Base-by-base conservation (phyloP, 345 rosid species). In the Capsella bursapastoris region DNA sequence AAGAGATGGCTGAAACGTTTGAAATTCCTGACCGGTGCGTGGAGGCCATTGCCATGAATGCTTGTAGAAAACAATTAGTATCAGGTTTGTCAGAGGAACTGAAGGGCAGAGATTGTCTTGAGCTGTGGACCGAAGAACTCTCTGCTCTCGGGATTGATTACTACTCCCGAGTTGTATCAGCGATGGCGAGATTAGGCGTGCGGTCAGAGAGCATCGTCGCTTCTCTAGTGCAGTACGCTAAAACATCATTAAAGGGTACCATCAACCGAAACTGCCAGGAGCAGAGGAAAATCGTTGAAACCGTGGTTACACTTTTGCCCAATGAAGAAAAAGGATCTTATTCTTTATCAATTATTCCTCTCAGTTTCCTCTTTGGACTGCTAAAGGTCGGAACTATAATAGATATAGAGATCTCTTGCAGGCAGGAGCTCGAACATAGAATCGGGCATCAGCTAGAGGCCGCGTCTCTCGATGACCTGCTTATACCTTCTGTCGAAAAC, bases 121-220 rank as follows among this genome's bases (percentile, higher is more conserved):
- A 85, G 58, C 86, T 93, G 92, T 93, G 97, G 98, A 80, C 85
- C 2, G 90, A 93, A 79, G 93, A 93, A 72, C 84, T 93, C 16
- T 88, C 92, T 6, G 82, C 57, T 15, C 80, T 93, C 29, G 72
- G 86, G 57, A 84, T 89, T 40, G 86, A 84, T 41, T 88, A 79
- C 67, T 93, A 90, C 51, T 66, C 75, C 14, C 81, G 83, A 75
- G 90, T 86, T 52, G 80, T 90, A 15, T 56, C 81, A 25, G 86
- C 86, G 3, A 86, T 90, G 98, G 84, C 71, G 59, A 78, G 82
- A 72, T 57, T 70, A 16, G 96, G 97, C 4, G 80, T 90, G 41
- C 76, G 85, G 40, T 77, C 84, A 1, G 86, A 84, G 56, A 90
- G 89, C 51, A 84, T 93, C 5, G 76, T 78, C 7, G 81, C 81